Evolutionary conservation across 139 green algal genomes (phyloP), one percentile per base, ranked within the genome.

Genomic region (Picochlorum sp.): DNA sequence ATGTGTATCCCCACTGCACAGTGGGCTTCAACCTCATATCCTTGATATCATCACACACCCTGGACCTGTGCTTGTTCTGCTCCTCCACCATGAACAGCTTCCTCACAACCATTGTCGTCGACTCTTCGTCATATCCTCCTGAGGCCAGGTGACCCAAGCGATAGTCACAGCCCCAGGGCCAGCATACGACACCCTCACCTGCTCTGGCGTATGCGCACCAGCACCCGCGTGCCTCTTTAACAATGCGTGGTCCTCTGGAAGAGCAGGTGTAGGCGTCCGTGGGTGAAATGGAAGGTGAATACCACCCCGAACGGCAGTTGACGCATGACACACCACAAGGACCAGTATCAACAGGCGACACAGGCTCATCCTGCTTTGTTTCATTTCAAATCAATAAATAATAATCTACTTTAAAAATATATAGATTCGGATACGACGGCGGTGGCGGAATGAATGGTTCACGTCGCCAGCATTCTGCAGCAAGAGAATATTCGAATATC

Each of bases 121-220:
- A 37, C 20, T 9, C n/a, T 45, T 9, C 49, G 2, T n/a, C 16
- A 32, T n/a, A 18, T 47, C 49, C 0, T 68, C 50, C 20, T 62
- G 66, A 8, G 68, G 65, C 49, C 65, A 23, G 15, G 71, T 76
- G 9, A 82, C 56, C 75, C 75, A 80, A 45, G 28, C 70, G 18
- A 76, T 59, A 3, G 62, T 62, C 13, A 79, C 56, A 0, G 58
- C 49, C 18, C 67, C 67, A 4, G 58, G 62, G 0, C 71, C 75
- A 11, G 54, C 66, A 58, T 79, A 52, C 5, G 66, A 50, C 5
- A 79, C 56, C 47, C 47, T 26, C n/a, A 63, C 67, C 67, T 73
- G 67, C 47, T 73, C 67, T 13, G 67, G 67, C 11, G 23, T 16
- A 57, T 68, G 45, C 16, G 67, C 9, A 13, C 28, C 58, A 11